phyloP scores from a whole-genome alignment of 2,329 filamentous ascomycete species.

The Pseudopyricularia cyperi region DNA sequence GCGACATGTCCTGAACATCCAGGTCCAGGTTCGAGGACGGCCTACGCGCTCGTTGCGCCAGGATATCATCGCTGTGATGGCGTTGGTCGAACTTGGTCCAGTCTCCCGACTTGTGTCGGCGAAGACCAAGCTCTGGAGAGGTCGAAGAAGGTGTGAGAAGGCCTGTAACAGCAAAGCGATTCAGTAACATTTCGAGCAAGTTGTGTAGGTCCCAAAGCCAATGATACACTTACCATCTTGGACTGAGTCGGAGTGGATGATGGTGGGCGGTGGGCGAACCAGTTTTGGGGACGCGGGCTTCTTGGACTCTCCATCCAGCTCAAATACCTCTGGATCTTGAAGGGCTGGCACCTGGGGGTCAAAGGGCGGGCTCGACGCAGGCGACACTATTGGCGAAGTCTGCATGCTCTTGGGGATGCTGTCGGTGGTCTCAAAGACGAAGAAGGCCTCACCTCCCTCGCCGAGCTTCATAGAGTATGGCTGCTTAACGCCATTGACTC shows the following conservation, averaged over 20 bases:
- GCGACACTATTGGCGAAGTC: constrained; percentile 87
- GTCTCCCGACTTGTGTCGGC: constrained; percentile 35
- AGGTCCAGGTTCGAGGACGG: constrained; percentile 13
- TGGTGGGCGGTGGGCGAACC: constrained; percentile 29
- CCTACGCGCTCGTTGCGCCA: constrained; percentile 31
- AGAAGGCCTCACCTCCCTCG: constrained; percentile 95
- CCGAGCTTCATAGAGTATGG: constrained; percentile 97
- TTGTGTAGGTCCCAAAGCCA: not conserved
- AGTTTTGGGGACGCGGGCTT: constrained; percentile 24
- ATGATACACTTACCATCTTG: constrained; percentile 17
- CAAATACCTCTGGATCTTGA: constrained; percentile 57
- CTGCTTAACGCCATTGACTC: constrained; percentile 83
- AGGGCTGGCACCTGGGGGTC: constrained; percentile 34
- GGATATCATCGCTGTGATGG: constrained; percentile 41
- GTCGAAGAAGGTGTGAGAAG: constrained; percentile 39
- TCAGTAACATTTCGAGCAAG: not conserved
- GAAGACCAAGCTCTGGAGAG: constrained; percentile 35
- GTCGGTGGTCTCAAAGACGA: constrained; percentile 91
- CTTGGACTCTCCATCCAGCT: constrained; percentile 39
- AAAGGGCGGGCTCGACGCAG: constrained; percentile 70
- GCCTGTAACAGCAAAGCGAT: constrained; percentile 19
- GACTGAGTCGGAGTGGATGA: constrained; percentile 22
- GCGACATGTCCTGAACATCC: constrained; percentile 19
- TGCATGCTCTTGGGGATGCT: constrained; percentile 87
- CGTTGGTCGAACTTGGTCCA: constrained; percentile 31